A percentile compares a stretch with the other conserved stretches of the same genome.
phyloP scores from a whole-genome alignment of 163 green algal species.

The Scenedesmus sp. region DNA sequence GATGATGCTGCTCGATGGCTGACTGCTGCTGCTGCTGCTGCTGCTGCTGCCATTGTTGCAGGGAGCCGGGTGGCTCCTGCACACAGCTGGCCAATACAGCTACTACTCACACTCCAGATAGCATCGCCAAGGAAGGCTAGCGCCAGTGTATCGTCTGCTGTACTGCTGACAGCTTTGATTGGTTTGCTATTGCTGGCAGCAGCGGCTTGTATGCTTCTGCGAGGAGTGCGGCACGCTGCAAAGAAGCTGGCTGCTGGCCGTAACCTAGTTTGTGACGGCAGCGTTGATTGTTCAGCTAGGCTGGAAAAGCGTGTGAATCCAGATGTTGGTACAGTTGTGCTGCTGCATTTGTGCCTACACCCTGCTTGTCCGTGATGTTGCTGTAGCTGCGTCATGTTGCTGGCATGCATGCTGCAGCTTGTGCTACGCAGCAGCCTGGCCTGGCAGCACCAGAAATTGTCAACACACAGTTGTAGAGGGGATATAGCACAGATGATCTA shows the following conservation, averaged over 20 bases:
- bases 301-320: background rate
- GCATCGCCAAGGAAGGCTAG: constrained; percentile 42
- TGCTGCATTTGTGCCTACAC: background rate
- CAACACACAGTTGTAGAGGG: background rate
- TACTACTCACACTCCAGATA: constrained; percentile 40
- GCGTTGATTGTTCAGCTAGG: background rate
- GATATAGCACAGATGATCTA: background rate
- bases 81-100: background rate
- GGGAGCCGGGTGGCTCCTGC: background rate
- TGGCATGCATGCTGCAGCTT: background rate
- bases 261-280: background rate
- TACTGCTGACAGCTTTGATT: background rate
- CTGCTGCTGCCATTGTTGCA: background rate
- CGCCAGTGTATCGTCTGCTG: constrained; percentile 29
- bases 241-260: background rate
- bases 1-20: background rate
- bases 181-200: background rate
- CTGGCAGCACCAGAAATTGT: background rate
- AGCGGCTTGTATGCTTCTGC: background rate
- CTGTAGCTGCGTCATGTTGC: background rate
- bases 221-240: background rate
- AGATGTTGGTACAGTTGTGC: background rate
- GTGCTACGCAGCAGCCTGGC: background rate
- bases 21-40: background rate
- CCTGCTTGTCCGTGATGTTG: background rate